Conservation (phyloP, 2,329 filamentous ascomycete genomes). For the Sporothrix phasma region DNA sequence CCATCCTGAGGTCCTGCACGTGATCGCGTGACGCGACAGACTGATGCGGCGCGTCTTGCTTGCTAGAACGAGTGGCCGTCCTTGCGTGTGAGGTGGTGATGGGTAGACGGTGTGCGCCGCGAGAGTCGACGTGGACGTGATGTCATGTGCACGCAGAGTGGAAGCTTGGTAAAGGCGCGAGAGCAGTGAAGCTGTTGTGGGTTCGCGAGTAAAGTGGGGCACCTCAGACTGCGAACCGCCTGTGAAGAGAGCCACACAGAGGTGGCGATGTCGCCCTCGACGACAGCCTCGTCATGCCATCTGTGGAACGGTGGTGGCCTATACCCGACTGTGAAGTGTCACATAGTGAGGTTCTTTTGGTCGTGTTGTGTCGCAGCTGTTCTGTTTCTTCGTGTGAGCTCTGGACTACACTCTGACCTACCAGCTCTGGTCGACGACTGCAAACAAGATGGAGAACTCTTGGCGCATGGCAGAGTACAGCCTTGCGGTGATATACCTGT, state of each 20-base stretch:
- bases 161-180: not conserved
- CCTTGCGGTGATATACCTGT: too few relatives aligned
- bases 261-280: not conserved
- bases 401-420: too few relatives aligned
- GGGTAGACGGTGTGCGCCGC: not conserved
- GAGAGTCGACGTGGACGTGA: not conserved
- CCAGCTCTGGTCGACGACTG: too few relatives aligned
- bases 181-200: not conserved
- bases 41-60: not conserved
- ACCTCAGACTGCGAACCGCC: not conserved
- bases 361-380: too few relatives aligned
- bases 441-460: too few relatives aligned
- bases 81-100: too few relatives aligned
- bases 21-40: not conserved
- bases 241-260: not conserved
- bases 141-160: not conserved
- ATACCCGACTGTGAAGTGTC: too few relatives aligned
- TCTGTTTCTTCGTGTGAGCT: too few relatives aligned
- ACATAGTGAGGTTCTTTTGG: too few relatives aligned
- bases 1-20: slow-evolving; percentile 6
- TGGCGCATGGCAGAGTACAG: too few relatives aligned
- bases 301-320: too few relatives aligned
- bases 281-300: too few relatives aligned
- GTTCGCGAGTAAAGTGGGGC: not conserved
- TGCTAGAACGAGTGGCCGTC: not conserved